Conservation (phyloP, 2,329 filamentous ascomycete genomes). For the Pseudogymnoascus sp. region DNA sequence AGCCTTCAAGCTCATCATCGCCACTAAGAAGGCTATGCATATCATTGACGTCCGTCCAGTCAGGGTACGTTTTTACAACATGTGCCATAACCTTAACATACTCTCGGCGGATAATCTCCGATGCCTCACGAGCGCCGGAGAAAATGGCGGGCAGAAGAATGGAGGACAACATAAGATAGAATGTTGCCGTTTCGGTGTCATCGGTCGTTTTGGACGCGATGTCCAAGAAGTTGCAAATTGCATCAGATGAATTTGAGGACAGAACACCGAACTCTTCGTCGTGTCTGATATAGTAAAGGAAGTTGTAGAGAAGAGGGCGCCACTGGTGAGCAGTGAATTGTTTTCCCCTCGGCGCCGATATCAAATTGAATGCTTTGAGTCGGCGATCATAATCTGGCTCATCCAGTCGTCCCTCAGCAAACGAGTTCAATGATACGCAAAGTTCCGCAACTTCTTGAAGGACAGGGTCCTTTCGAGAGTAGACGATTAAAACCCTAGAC, state of each 20-base stretch:
- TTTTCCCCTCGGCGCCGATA: constrained; percentile 54
- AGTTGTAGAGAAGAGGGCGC: constrained; percentile 80
- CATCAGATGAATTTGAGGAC: constrained; percentile 69
- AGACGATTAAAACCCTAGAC: constrained; percentile 61
- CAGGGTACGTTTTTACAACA: constrained; percentile 61
- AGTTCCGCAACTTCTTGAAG: constrained; percentile 57
- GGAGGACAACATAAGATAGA: constrained; percentile 49
- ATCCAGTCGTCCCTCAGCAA: constrained; percentile 61
- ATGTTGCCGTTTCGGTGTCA: constrained; percentile 36
- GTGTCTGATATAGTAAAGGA: constrained; percentile 77
- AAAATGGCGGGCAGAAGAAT: constrained; percentile 70
- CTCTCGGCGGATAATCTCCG: constrained; percentile 78
- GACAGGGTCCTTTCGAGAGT: constrained; percentile 55
- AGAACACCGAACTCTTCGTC: constrained; percentile 84
- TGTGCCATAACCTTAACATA: constrained; percentile 72
- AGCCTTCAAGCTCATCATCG: constrained; percentile 49
- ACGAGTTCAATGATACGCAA: constrained; percentile 75
- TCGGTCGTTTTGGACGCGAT: constrained; percentile 40
- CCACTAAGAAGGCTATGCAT: constrained; percentile 61
- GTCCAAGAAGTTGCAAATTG: constrained; percentile 69
- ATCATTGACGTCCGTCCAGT: constrained; percentile 64
- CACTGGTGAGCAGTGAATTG: constrained; percentile 65
- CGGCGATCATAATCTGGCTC: constrained; percentile 83
- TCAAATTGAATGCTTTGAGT: constrained; percentile 62
- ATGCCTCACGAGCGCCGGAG: constrained; percentile 64